A percentile compares a stretch with the other conserved stretches of the same genome.
phyloP scores from a whole-genome alignment of 2,329 filamentous ascomycete species.

The Cylindrodendrum hubeiense region DNA sequence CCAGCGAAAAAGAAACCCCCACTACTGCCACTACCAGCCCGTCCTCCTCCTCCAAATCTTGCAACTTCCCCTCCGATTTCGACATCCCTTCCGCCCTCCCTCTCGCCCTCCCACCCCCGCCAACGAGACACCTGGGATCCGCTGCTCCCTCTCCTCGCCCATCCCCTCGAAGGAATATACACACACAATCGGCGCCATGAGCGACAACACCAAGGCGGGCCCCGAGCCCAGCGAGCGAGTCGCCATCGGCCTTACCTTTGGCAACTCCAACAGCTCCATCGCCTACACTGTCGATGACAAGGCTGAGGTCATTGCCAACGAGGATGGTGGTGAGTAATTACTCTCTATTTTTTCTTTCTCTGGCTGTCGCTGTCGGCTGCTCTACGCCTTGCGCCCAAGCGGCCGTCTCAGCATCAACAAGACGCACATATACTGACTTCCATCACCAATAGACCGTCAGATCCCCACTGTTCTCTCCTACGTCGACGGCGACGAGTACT shows the following conservation, averaged over 20 bases:
- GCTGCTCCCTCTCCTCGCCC: slow-evolving; percentile 10
- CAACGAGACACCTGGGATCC: slow-evolving; percentile 26
- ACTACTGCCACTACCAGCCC: slow-evolving; percentile 37
- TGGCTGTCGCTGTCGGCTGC: background rate
- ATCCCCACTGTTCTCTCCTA: slow-evolving; percentile 96
- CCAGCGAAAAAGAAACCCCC: slow-evolving; percentile 43
- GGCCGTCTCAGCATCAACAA: background rate
- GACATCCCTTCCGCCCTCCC: slow-evolving; percentile 15
- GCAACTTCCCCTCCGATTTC: slow-evolving; percentile 24
- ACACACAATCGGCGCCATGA: slow-evolving; percentile 52
- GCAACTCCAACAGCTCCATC: slow-evolving; percentile 98
- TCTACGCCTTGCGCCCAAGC: background rate
- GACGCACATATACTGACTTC: slow-evolving; percentile 23
- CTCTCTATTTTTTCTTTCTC: background rate
- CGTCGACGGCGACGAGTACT: slow-evolving; percentile 95
- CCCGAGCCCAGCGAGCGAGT: slow-evolving; percentile 69
- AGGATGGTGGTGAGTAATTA: slow-evolving; percentile 83
- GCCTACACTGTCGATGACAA: slow-evolving; percentile 94
- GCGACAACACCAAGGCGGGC: slow-evolving; percentile 60
- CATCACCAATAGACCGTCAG: slow-evolving; percentile 79
- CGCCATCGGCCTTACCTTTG: slow-evolving; percentile 96
- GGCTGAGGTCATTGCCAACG: slow-evolving; percentile 97
- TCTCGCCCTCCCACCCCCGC: slow-evolving; percentile 7
- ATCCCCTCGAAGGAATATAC: slow-evolving; percentile 10
- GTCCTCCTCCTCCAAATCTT: slow-evolving; percentile 35